These are phyloP conservation scores for Flaveria linearis DNA, from an alignment of 129 eudicot species.

Conservation along the genomic window DNA sequence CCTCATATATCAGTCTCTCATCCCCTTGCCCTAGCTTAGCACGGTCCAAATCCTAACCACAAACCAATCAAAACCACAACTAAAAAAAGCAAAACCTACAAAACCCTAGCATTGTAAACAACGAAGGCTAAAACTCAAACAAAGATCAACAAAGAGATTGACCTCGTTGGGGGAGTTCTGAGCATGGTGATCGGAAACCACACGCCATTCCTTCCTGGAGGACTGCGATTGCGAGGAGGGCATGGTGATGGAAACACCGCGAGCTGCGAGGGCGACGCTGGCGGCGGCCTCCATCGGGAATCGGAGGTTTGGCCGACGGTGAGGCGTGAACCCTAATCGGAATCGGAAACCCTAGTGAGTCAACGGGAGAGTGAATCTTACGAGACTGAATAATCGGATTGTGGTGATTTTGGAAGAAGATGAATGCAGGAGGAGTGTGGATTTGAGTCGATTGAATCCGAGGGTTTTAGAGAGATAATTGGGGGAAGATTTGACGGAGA, in stretches of 20 bases:
- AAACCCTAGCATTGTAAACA: slow-evolving; percentile 33
- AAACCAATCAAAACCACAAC: neutral
- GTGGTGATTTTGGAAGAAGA: neutral
- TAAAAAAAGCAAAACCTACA: neutral
- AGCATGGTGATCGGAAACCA: slow-evolving; percentile 62
- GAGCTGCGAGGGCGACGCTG: slow-evolving; percentile 55
- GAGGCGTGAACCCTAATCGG: neutral
- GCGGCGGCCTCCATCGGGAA: slow-evolving; percentile 75
- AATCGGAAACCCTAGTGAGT: neutral
- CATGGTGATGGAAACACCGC: slow-evolving; percentile 61
- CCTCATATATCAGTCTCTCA: slow-evolving; percentile 81
- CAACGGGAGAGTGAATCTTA: neutral
- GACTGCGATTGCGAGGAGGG: slow-evolving; percentile 54
- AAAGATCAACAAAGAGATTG: neutral
- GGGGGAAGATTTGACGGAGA: slow-evolving; percentile 26
- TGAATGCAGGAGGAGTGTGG: neutral
- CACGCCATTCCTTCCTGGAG: slow-evolving; percentile 85
- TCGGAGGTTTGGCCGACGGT: neutral
- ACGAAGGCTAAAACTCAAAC: neutral
- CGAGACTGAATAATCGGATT: neutral
- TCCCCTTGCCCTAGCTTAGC: slow-evolving; percentile 66
- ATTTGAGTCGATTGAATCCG: neutral
- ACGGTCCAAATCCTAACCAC: slow-evolving; percentile 54
- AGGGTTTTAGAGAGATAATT: slow-evolving; percentile 16
- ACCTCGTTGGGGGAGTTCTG: slow-evolving; percentile 57